Percentiles rank a stretch among this genome's conserved stretches.
Evolutionary conservation across 257 asterid genomes (phyloP).

Genomic region (Solanum bukasovii): DNA sequence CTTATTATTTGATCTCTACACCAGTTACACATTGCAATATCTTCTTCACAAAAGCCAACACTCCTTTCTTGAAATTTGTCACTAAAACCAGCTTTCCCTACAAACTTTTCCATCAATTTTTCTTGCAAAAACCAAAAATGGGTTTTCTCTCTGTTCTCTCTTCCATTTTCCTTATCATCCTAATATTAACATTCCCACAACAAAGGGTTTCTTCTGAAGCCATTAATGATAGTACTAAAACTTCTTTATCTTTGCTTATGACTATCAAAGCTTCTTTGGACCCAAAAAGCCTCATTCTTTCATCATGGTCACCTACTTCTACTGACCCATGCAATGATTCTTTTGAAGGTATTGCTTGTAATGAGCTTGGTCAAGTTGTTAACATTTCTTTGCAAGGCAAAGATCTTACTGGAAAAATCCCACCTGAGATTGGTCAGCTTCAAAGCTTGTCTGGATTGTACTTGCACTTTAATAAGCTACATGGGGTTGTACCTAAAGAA

Average conservation of each 20-base stretch:
- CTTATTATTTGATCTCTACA: neutral
- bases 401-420: slow-evolving; percentile 69
- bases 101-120: neutral
- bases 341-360: slow-evolving; percentile 79
- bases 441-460: slow-evolving; percentile 73
- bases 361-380: slow-evolving; percentile 60
- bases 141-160: slow-evolving; percentile 14
- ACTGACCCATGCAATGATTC: slow-evolving; percentile 57
- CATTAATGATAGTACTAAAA: neutral
- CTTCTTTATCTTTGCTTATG: slow-evolving; percentile 44
- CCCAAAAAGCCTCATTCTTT: slow-evolving; percentile 50
- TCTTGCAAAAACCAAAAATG: slow-evolving; percentile 25
- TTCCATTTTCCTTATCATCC: slow-evolving; percentile 13
- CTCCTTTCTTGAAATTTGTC: neutral
- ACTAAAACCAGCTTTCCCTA: neutral
- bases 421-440: slow-evolving; percentile 80
- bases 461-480: slow-evolving; percentile 84
- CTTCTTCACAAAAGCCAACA: neutral
- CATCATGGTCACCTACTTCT: slow-evolving; percentile 64
- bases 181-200: slow-evolving; percentile 13
- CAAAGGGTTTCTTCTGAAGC: slow-evolving; percentile 6
- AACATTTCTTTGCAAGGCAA: slow-evolving; percentile 88
- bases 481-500: slow-evolving; percentile 75
- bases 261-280: slow-evolving; percentile 65
- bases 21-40: neutral